Percentiles rank a stretch among this genome's conserved stretches.
phyloP scores from a whole-genome alignment of 352 stramenopile species.

The Phytophthora pisi region DNA sequence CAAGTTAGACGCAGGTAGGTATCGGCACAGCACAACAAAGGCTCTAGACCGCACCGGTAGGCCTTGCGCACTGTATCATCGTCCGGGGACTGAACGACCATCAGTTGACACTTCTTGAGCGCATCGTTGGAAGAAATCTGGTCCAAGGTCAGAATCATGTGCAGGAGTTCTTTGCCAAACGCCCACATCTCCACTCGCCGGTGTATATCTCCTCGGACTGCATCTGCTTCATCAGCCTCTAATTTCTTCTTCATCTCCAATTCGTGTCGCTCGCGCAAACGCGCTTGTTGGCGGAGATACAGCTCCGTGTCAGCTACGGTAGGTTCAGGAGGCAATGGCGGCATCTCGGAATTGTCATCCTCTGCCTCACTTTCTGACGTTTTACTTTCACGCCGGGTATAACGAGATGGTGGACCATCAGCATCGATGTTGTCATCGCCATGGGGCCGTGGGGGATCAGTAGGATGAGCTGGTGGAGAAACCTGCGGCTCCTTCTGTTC shows the following conservation, averaged over 20 bases:
- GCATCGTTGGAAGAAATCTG: slow-evolving; percentile 78
- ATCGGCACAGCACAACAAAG: slow-evolving; percentile 6
- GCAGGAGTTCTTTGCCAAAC: slow-evolving; percentile 81
- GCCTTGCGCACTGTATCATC: slow-evolving; percentile 85
- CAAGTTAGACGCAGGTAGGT: not conserved
- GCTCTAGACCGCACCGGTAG: slow-evolving; percentile 56
- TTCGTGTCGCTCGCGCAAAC: slow-evolving; percentile 81
- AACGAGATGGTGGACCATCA: slow-evolving; percentile 38
- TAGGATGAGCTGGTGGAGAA: slow-evolving; percentile 18
- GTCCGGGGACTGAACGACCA: slow-evolving; percentile 80
- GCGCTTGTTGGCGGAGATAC: slow-evolving; percentile 83
- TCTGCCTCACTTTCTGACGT: slow-evolving; percentile 68
- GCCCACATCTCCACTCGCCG: slow-evolving; percentile 82
- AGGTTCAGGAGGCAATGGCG: slow-evolving; percentile 75
- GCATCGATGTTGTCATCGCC: slow-evolving; percentile 38
- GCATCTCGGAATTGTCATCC: slow-evolving; percentile 40
- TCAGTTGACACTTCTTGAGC: slow-evolving; percentile 76
- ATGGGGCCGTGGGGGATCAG: slow-evolving; percentile 29
- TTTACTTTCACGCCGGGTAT: slow-evolving; percentile 45
- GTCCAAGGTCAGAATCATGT: slow-evolving; percentile 87
- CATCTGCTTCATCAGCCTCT: slow-evolving; percentile 81
- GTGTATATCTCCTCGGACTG: slow-evolving; percentile 79
- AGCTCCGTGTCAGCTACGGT: slow-evolving; percentile 75
- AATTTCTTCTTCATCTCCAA: slow-evolving; percentile 82
- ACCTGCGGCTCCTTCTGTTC: slow-evolving; percentile 38